Evolutionary conservation across 2,329 filamentous ascomycete species (phyloP).

Genomic region (Penicillium digitatum): DNA sequence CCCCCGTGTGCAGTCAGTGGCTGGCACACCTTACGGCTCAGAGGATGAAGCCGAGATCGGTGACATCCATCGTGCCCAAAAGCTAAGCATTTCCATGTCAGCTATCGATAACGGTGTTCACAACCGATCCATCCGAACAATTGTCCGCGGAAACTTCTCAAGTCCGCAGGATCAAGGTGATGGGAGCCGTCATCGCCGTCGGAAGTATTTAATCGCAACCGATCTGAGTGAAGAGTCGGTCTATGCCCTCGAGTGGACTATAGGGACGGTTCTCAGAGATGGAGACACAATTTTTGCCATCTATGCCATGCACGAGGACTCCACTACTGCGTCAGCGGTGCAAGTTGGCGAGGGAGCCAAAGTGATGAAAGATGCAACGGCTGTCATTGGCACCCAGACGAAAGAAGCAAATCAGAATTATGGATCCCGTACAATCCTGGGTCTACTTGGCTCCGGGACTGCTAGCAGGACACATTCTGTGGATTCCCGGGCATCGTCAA

Average conservation of each 20-base stretch:
- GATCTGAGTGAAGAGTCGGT: slow-evolving; percentile 92
- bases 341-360: slow-evolving; percentile 68
- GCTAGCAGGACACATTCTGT: slow-evolving; percentile 44
- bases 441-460: slow-evolving; percentile 37
- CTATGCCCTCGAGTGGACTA: slow-evolving; percentile 95
- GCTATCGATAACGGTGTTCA: slow-evolving; percentile 68
- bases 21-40: slow-evolving; percentile 66
- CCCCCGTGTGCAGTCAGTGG: slow-evolving; percentile 53
- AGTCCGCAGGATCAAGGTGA: slow-evolving; percentile 70
- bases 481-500: slow-evolving; percentile 51
- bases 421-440: slow-evolving; percentile 31
- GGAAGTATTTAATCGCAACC: slow-evolving; percentile 93
- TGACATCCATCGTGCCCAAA: slow-evolving; percentile 84
- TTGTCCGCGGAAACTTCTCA: slow-evolving; percentile 81
- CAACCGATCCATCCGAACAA: slow-evolving; percentile 80
- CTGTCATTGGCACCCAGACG: slow-evolving; percentile 59
- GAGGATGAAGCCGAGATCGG: slow-evolving; percentile 81
- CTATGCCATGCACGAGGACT: slow-evolving; percentile 88
- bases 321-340: slow-evolving; percentile 35
- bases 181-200: slow-evolving; percentile 70
- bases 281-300: slow-evolving; percentile 92
- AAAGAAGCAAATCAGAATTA: slow-evolving; percentile 51
- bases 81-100: slow-evolving; percentile 74
- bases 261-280: slow-evolving; percentile 88
- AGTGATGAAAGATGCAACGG: slow-evolving; percentile 70